Evolutionary conservation across 2,329 filamentous ascomycete genomes (phyloP).

Genomic region (Phaeosphaeriaceae sp.): DNA sequence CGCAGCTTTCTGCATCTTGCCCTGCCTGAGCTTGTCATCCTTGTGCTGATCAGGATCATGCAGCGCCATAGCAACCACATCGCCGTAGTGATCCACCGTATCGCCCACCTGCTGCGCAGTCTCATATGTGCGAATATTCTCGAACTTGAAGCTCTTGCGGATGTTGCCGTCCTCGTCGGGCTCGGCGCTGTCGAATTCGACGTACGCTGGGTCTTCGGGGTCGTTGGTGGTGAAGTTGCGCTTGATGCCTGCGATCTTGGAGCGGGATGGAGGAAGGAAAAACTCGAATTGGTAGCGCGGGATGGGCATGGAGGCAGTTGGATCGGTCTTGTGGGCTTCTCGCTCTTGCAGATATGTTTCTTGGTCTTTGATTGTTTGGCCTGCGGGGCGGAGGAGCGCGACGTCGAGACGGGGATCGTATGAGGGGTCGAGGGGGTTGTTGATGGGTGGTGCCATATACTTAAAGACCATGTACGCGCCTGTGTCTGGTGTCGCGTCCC

Average conservation of each 20-base stretch:
- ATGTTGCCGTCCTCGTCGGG: slow-evolving; percentile 53
- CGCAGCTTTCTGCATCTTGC: slow-evolving; percentile 58
- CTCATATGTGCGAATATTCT: slow-evolving; percentile 67
- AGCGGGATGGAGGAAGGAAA: slow-evolving; percentile 60
- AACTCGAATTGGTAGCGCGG: slow-evolving; percentile 67
- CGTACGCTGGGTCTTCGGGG: slow-evolving; percentile 16
- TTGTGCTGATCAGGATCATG: slow-evolving; percentile 58
- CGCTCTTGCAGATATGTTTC: slow-evolving; percentile 58
- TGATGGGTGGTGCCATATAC: slow-evolving; percentile 66
- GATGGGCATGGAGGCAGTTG: slow-evolving; percentile 58
- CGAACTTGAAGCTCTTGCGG: slow-evolving; percentile 62
- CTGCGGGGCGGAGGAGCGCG: slow-evolving; percentile 62
- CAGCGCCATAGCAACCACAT: slow-evolving; percentile 64
- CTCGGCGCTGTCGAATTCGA: slow-evolving; percentile 41
- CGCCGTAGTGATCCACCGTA: slow-evolving; percentile 60
- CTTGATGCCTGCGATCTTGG: slow-evolving; percentile 59
- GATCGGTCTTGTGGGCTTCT: slow-evolving; percentile 53
- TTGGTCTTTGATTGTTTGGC: slow-evolving; percentile 60
- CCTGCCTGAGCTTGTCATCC: slow-evolving; percentile 44
- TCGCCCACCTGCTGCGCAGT: slow-evolving; percentile 62
- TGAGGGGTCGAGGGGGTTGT: slow-evolving; percentile 51
- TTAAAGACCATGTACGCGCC: slow-evolving; percentile 67
- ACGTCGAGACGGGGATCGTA: slow-evolving; percentile 68
- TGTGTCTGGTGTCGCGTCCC: slow-evolving; percentile 65
- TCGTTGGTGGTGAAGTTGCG: slow-evolving; percentile 64